Base-by-base conservation (phyloP, 495 filamentous ascomycete species). In the Xylaria curta region DNA sequence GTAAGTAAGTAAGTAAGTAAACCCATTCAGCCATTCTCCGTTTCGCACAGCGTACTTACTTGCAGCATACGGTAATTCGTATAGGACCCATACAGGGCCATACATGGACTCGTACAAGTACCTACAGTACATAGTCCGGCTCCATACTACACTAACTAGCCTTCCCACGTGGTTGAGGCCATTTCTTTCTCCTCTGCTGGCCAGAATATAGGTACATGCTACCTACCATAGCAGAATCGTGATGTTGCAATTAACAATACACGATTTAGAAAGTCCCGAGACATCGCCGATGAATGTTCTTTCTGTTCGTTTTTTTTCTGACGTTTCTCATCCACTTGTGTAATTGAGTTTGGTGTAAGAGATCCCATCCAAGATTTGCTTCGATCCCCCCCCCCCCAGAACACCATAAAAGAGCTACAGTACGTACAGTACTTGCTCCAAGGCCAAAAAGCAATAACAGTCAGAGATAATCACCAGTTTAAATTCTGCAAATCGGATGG, bases 41-140 rank as follows among this genome's bases (percentile, higher is more conserved):
- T 56, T 64, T 70, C 68, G 68, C 67, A 61, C 68, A 70, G 60
- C 68, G 68, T 69, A 59, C 49, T 49, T 69, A 59, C 49, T 49
- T 62, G 63, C 63, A 66, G 63, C 31, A 40, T 62, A 28, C 44
- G 19, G 28, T 31, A 24, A 10, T 10, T 60, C 31, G 31, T 60
- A 28, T 60, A 60, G 46, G 15, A 21, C n/a, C n/a, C 47, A n/a
- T 51, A 24, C 12, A 51, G n/a, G n/a, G 12, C n/a, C 47, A n/a
- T 51, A 24, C 12, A 51, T 6, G n/a, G 12, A 51, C 47, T 51
- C n/a, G 47, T 56, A 28, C 13, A 56, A 15, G 54, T 68, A 68
- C 66, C 51, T 68, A 24, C 3, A 60, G 36, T 38, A 38, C 36
- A 38, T 38, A 38, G 36, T 38, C 58, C 58, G 58, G 58, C 58